Base-by-base conservation (phyloP, 2,329 filamentous ascomycete genomes). In the Fusarium sp. region DNA sequence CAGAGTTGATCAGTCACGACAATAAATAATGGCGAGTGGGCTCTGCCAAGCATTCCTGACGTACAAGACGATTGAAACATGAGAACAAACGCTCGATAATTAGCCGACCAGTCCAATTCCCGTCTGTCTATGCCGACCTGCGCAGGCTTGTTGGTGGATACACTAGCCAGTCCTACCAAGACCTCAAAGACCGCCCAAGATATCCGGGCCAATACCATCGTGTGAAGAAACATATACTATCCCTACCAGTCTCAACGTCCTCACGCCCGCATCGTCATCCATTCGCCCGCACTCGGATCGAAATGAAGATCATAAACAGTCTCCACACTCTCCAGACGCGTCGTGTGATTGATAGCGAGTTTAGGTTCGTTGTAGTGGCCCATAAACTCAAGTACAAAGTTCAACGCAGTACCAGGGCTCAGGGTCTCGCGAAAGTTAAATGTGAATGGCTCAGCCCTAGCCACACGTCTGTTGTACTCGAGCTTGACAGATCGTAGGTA, bases 361-460 rank as follows among this genome's bases (percentile, higher is more conserved):
- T 77, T 77, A 0, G 79, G 79, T 60, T 82, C 80, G 3, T 74
- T 73, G 28, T 81, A 82, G 47, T 82, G 74, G 0, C 80, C 79
- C 77, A 82, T 82, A 9, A 82, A 81, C 58, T 81, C 76, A 4
- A 82, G 64, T 22, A 78, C 75, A 1, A 81, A 62, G n/a, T 72
- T 75, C 19, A 80, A 45, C 4, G 68, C 28, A 4, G 64, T 60
- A 0, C 66, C 73, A 1, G 42, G 22, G 4, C 68, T 65, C 2
- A 74, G 42, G 1, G 59, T 59, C 3, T 69, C 71, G 10, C 76
- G 74, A 10, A 79, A 74, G 2, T 63, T 69, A 46, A 81, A 72
- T 0, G 59, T 36, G 26, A 80, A 80, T 0, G 77, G 80, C 65
- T 81, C 78, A 0, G 70, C 56, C 6, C 69, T 72, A 11, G 70